phyloP scores from a whole-genome alignment of 352 stramenopile species.

The Globisporangium acanthophoron region DNA sequence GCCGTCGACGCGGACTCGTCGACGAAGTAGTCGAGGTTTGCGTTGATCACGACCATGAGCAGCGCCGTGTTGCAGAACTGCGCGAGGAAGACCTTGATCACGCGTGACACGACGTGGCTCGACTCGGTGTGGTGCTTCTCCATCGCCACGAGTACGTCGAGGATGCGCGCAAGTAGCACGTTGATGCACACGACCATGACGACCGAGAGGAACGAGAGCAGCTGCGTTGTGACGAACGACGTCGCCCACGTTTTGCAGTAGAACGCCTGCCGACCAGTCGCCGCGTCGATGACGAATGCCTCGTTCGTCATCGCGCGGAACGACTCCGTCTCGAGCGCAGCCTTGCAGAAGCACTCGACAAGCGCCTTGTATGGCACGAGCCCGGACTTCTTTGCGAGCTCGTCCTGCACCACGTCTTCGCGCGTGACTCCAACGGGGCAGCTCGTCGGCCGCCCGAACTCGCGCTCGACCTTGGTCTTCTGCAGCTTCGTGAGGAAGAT shows the following conservation, averaged over 20 bases:
- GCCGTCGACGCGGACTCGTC: constrained; percentile 6
- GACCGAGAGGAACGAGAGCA: constrained; percentile 55
- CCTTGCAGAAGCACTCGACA: constrained; percentile 80
- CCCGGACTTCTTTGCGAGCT: constrained; percentile 41
- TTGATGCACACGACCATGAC: constrained; percentile 73
- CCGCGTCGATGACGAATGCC: constrained; percentile 33
- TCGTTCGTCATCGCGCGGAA: constrained; percentile 61
- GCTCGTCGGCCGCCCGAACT: constrained; percentile 60
- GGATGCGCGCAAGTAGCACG: constrained; percentile 50
- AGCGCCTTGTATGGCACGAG: constrained; percentile 66
- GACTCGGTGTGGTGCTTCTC: constrained; percentile 81
- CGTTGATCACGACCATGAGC: constrained; percentile 75
- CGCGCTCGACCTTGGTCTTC: constrained; percentile 60
- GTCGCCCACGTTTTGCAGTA: constrained; percentile 73
- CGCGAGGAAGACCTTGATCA: constrained; percentile 73
- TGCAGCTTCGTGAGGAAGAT: constrained; percentile 74
- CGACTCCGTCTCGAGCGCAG: constrained; percentile 38
- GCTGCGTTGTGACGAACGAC: constrained; percentile 60
- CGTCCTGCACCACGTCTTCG: constrained; percentile 63
- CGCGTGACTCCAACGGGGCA: constrained; percentile 55
- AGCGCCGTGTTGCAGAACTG: constrained; percentile 83
- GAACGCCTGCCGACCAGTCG: constrained; percentile 23
- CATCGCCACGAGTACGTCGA: constrained; percentile 62
- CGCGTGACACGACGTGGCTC: constrained; percentile 57
- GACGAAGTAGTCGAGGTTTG: constrained; percentile 68